phyloP scores from a whole-genome alignment of 2,329 filamentous ascomycete species.

The Scedosporium boydii region DNA sequence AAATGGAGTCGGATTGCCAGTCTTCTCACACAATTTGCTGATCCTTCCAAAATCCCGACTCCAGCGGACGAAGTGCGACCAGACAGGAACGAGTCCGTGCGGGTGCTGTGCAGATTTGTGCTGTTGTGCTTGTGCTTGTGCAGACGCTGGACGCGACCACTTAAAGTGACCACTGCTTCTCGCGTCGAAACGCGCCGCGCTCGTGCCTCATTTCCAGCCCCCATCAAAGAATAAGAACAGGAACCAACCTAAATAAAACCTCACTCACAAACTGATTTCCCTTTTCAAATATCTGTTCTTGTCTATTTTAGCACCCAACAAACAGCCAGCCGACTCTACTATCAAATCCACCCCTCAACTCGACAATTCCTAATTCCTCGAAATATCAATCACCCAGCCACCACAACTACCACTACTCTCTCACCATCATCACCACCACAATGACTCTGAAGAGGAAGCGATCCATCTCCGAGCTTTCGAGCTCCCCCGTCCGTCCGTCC shows the following conservation, averaged over 20 bases:
- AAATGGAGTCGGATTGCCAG: too few relatives aligned
- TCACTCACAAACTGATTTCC: too few relatives aligned
- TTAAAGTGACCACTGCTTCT: not conserved
- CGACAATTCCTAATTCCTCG: too few relatives aligned
- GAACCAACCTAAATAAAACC: too few relatives aligned
- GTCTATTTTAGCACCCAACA: too few relatives aligned
- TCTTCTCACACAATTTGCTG: too few relatives aligned
- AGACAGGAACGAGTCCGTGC: too few relatives aligned
- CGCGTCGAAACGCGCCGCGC: not conserved
- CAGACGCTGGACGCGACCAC: not conserved
- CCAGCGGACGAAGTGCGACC: too few relatives aligned
- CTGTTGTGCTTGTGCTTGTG: not conserved
- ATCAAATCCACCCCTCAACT: too few relatives aligned
- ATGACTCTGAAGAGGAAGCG: conserved; percentile 57
- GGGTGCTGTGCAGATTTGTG: not conserved
- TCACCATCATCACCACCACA: not conserved
- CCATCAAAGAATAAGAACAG: not conserved
- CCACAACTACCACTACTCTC: not conserved
- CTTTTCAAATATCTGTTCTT: too few relatives aligned
- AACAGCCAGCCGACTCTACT: too few relatives aligned
- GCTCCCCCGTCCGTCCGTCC: conserved; percentile 2
- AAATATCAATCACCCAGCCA: not conserved
- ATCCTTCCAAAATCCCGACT: too few relatives aligned
- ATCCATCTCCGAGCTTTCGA: conserved; percentile 44
- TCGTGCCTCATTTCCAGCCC: not conserved